phyloP scores from a whole-genome alignment of 2,329 filamentous ascomycete species.

The Trichoderma sp. region DNA sequence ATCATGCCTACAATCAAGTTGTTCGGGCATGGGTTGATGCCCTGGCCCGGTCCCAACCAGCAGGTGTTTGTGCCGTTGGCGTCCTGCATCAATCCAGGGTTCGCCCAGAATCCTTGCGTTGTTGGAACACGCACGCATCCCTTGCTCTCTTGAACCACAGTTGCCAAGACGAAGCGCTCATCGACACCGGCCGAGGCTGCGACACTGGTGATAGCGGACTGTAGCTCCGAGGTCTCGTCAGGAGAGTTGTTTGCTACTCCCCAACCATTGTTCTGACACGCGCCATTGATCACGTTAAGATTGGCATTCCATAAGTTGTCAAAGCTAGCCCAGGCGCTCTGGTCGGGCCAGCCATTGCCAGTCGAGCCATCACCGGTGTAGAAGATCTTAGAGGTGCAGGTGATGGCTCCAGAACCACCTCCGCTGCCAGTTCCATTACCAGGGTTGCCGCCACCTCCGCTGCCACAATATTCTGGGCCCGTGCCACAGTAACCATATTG shows the following conservation, averaged over 20 bases:
- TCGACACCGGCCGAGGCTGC: slow-evolving; percentile 37
- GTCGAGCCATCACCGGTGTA: slow-evolving; percentile 13
- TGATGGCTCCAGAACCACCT: not conserved
- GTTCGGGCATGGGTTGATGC: slow-evolving; percentile 35
- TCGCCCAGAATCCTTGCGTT: slow-evolving; percentile 43
- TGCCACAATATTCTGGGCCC: not conserved
- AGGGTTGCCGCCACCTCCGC: not conserved
- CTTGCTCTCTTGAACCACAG: slow-evolving; percentile 48
- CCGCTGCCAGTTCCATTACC: not conserved
- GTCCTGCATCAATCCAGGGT: slow-evolving; percentile 46
- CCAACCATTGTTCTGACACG: slow-evolving; percentile 25
- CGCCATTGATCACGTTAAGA: slow-evolving; percentile 16
- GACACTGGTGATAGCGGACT: slow-evolving; percentile 37
- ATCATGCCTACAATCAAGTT: slow-evolving; percentile 36
- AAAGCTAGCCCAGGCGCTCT: slow-evolving; percentile 8
- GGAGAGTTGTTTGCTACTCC: slow-evolving; percentile 8
- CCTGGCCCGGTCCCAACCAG: slow-evolving; percentile 29
- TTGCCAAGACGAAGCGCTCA: slow-evolving; percentile 45
- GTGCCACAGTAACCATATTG: not conserved
- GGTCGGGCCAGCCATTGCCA: not conserved
- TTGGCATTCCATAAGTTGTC: slow-evolving; percentile 20
- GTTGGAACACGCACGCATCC: slow-evolving; percentile 47
- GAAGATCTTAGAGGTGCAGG: not conserved
- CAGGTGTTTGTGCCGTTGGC: slow-evolving; percentile 42
- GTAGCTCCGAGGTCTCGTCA: slow-evolving; percentile 16